A percentile compares a stretch with the other conserved stretches of the same genome.
phyloP scores from a whole-genome alignment of 805 yeast genomes.

The Candida stauntonica region DNA sequence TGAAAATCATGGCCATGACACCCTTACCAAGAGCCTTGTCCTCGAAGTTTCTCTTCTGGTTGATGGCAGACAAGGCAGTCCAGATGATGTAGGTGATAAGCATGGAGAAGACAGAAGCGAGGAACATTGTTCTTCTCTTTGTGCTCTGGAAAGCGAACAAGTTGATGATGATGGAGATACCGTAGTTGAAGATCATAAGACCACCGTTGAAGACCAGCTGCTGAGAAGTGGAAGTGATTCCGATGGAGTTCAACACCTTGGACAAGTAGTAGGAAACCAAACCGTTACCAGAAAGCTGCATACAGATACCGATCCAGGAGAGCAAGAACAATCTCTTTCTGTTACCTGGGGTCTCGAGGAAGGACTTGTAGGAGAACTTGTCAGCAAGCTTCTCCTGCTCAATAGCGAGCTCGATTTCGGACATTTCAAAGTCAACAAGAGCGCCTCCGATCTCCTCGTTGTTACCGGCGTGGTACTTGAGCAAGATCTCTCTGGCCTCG shows the following conservation, averaged over 20 bases:
- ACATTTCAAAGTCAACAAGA: constrained; percentile 36
- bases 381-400: constrained; percentile 37
- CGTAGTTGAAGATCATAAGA: constrained; percentile 43
- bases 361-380: constrained; percentile 35
- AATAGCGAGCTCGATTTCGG: constrained; percentile 38
- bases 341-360: constrained; percentile 35
- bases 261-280: constrained; percentile 47
- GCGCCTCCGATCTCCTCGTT: constrained; percentile 24
- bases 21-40: constrained; percentile 40
- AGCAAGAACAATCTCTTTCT: constrained; percentile 39
- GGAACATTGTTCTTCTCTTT: constrained; percentile 35
- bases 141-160: constrained; percentile 28
- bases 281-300: constrained; percentile 49
- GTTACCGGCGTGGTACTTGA: constrained; percentile 37
- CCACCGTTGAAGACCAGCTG: constrained; percentile 50
- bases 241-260: constrained; percentile 48
- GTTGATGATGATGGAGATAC: constrained; percentile 30
- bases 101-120: constrained; percentile 35
- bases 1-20: constrained; percentile 47
- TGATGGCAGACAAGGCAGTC: constrained; percentile 44
- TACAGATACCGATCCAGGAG: constrained; percentile 27
- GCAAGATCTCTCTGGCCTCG: constrained; percentile 40
- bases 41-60: constrained; percentile 37
- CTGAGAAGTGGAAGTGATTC: constrained; percentile 41
- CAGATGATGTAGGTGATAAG: constrained; percentile 36